A percentile compares a stretch with the other conserved stretches of the same genome.
Conservation (phyloP, 1,284 basidiomycete genomes). For the Sanghuangporus sanghuang region DNA sequence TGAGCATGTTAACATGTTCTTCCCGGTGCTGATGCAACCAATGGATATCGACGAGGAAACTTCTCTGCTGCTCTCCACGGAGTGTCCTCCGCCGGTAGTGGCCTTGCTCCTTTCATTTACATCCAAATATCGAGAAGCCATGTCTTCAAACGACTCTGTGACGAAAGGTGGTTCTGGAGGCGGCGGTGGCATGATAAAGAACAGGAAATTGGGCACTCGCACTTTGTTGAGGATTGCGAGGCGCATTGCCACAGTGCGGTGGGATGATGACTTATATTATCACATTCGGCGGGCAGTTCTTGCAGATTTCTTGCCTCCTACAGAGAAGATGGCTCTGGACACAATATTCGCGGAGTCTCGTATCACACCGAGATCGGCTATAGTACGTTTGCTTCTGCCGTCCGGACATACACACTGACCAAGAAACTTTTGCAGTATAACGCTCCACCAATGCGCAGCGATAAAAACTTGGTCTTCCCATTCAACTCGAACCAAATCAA, state of each 20-base stretch:
- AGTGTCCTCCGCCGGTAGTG: slow-evolving; percentile 32
- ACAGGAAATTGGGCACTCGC: slow-evolving; percentile 55
- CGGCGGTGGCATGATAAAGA: slow-evolving; percentile 42
- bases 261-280: slow-evolving; percentile 39
- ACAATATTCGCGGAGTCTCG: slow-evolving; percentile 44
- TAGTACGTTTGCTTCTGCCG: slow-evolving; percentile 29
- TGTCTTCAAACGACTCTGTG: slow-evolving; percentile 39
- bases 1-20: slow-evolving; percentile 67
- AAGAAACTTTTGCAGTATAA: slow-evolving; percentile 38
- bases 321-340: slow-evolving; percentile 52
- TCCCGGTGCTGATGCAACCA: slow-evolving; percentile 51
- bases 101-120: slow-evolving; percentile 43
- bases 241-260: slow-evolving; percentile 40
- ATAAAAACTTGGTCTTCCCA: slow-evolving; percentile 37
- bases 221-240: slow-evolving; percentile 51
- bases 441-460: slow-evolving; percentile 38
- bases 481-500: slow-evolving; percentile 33
- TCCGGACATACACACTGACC: background rate
- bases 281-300: slow-evolving; percentile 48
- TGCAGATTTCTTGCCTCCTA: slow-evolving; percentile 54
- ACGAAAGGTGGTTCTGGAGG: background rate
- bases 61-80: slow-evolving; percentile 38
- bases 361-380: slow-evolving; percentile 37
- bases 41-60: slow-evolving; percentile 50
- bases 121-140: slow-evolving; percentile 47